Evolutionary conservation across 2,329 filamentous ascomycete species (phyloP), one percentile per base, ranked within the genome.

Genomic region (Hymenoscyphus salicellus): DNA sequence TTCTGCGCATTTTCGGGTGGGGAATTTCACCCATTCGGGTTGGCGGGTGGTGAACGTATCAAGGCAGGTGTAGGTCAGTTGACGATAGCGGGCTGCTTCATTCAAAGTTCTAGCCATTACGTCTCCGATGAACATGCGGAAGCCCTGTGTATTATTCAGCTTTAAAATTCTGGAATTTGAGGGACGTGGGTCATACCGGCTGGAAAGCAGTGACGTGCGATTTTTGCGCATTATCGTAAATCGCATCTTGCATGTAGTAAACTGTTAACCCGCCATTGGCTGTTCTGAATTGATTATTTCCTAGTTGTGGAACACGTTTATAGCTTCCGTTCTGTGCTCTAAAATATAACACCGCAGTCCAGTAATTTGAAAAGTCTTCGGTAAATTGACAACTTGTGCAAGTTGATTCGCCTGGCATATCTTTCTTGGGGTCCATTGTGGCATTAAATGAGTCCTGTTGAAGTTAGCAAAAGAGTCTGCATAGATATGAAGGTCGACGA

Each of bases 101-200:
- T 8, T 71, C 73, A 57, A 73, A 72, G 41, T 71, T 78, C 26
- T 72, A 66, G 16, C 43, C 43, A 49, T 49, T n/a, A 75, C 72
- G 57, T 80, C 75, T 36, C 79, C 80, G 58, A 80, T 73, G 56
- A 81, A 75, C 79, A 81, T 81, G 28, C 79, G 76, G 72, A 81
- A 82, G 1, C 79, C 79, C 66, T 78, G 32, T 5, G 26, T 33
- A 11, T 2, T 5, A 10, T 2, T 33, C 10, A 36, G 17, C n/a
- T 23, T 23, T 36, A 11, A 10, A 5, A 38, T 14, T 3, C 33
- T 1, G n/a, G 7, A 23, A 11, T 11, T 23, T 26, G 20, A 1
- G 20, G 2, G 8, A 1, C 5, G n/a, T 14, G 11, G 0, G 0
- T 55, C 67, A 33, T 62, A 69, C 69, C 6, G 61, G 76, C 63